phyloP scores from a whole-genome alignment of 2,329 filamentous ascomycete genomes.

The Neopestalotiopsis sp. region DNA sequence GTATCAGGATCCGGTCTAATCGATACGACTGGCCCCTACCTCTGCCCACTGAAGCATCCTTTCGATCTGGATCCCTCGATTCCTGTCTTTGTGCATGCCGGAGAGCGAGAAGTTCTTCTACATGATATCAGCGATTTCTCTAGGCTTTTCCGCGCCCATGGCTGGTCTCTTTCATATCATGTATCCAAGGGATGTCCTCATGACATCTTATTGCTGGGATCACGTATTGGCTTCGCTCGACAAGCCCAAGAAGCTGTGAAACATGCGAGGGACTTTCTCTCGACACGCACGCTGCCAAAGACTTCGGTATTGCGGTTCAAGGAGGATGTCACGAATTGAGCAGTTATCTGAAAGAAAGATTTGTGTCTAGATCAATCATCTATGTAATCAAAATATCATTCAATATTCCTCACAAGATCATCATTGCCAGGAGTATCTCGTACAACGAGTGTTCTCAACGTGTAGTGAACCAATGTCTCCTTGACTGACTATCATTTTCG shows the following conservation, averaged over 20 bases:
- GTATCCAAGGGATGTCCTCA: slow-evolving; percentile 10
- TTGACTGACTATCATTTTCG: neutral
- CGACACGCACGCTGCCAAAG: neutral
- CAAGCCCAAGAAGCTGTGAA: neutral
- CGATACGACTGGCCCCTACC: slow-evolving; percentile 5
- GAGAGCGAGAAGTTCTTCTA: slow-evolving; percentile 5
- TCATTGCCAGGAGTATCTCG: neutral
- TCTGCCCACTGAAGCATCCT: neutral
- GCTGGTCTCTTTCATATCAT: neutral
- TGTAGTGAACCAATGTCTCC: neutral
- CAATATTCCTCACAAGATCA: neutral
- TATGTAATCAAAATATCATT: neutral
- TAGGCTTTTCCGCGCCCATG: neutral
- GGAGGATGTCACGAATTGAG: neutral
- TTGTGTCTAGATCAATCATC: neutral
- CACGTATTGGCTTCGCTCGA: neutral
- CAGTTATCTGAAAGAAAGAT: neutral
- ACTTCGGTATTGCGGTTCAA: neutral
- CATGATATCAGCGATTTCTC: slow-evolving; percentile 5
- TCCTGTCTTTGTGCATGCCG: slow-evolving; percentile 2
- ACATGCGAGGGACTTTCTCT: neutral
- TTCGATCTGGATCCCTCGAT: neutral
- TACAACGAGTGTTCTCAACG: neutral
- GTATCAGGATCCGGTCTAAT: neutral
- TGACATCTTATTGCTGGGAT: slow-evolving; percentile 2